These are phyloP conservation scores for Russula olivacea DNA, from an alignment of 768 basidiomycete genomes.

Conservation along the genomic window DNA sequence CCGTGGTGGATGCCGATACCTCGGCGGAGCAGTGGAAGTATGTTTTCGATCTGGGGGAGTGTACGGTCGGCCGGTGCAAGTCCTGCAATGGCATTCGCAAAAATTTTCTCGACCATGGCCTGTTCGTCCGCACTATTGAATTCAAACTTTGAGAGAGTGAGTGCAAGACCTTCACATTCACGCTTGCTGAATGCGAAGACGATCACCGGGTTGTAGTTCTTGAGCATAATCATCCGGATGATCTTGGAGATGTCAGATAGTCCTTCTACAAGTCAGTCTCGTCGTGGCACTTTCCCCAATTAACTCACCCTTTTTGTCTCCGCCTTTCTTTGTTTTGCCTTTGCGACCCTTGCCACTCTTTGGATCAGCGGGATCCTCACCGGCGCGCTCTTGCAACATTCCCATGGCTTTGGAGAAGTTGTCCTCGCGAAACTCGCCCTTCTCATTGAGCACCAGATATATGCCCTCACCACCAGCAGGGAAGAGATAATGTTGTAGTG, in stretches of 20 bases:
- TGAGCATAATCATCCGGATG: slow-evolving; percentile 96
- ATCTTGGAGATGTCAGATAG: slow-evolving; percentile 95
- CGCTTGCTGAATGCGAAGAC: slow-evolving; percentile 98
- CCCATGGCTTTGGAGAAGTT: slow-evolving; percentile 99
- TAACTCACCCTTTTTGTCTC: slow-evolving; percentile 74
- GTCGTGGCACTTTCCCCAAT: background rate
- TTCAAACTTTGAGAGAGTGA: slow-evolving; percentile 91
- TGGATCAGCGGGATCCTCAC: slow-evolving; percentile 90
- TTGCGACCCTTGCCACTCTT: slow-evolving; percentile 80
- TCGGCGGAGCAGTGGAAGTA: slow-evolving; percentile 87
- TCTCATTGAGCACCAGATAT: slow-evolving; percentile 97
- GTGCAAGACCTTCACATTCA: slow-evolving; percentile 90
- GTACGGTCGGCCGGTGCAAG: slow-evolving; percentile 81
- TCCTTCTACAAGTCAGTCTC: slow-evolving; percentile 40
- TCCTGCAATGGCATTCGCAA: slow-evolving; percentile 90
- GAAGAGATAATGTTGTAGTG: slow-evolving; percentile 96
- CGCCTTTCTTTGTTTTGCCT: slow-evolving; percentile 92
- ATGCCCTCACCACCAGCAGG: slow-evolving; percentile 96
- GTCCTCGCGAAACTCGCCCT: slow-evolving; percentile 93
- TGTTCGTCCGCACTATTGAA: slow-evolving; percentile 93
- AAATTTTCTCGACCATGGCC: slow-evolving; percentile 78
- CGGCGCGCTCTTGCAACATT: slow-evolving; percentile 72
- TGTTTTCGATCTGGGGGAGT: slow-evolving; percentile 88
- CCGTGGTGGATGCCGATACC: slow-evolving; percentile 99
- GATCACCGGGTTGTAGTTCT: slow-evolving; percentile 97